phyloP scores from a whole-genome alignment of 1,284 basidiomycete species.

The Fomitopsis palustris region DNA sequence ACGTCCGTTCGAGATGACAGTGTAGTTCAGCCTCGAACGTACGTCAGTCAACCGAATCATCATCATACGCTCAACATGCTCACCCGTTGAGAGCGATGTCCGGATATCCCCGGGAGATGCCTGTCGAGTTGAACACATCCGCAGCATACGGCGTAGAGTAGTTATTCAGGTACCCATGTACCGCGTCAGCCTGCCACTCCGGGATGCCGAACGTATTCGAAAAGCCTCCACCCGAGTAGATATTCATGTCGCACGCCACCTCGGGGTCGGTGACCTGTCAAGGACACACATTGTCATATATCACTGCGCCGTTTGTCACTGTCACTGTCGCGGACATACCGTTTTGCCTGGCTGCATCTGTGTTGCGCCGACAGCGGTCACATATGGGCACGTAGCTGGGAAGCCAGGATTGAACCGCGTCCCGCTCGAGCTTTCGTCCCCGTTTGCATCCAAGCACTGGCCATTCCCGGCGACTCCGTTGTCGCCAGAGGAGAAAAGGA shows the following conservation, averaged over 20 bases:
- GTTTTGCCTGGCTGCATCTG: constrained; percentile 7
- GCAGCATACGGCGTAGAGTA: constrained; percentile 36
- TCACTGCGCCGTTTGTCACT: not conserved
- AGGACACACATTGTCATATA: too few relatives aligned
- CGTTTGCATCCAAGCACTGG: constrained; percentile 9
- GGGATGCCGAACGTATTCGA: constrained; percentile 41
- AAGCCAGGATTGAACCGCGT: constrained; percentile 10
- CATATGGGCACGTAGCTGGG: constrained; percentile 15
- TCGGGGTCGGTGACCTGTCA: constrained; percentile 47
- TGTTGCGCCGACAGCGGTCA: constrained; percentile 16
- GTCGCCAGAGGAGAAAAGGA: constrained; percentile 49
- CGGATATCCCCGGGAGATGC: constrained; percentile 39
- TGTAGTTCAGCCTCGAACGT: constrained; percentile 39
- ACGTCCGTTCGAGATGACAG: constrained; percentile 26
- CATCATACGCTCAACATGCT: constrained; percentile 1
- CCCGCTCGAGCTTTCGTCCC: not conserved
- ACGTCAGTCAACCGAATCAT: not conserved
- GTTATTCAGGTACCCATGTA: constrained; percentile 29
- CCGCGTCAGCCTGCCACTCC: constrained; percentile 34
- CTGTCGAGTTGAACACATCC: constrained; percentile 21
- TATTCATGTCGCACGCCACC: constrained; percentile 34
- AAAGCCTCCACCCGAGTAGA: constrained; percentile 45
- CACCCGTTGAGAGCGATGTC: constrained; percentile 43
- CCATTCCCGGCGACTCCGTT: constrained; percentile 46
- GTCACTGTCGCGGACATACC: not conserved